phyloP scores from a whole-genome alignment of 345 rosid species.

The Tarenaya hassleriana region DNA sequence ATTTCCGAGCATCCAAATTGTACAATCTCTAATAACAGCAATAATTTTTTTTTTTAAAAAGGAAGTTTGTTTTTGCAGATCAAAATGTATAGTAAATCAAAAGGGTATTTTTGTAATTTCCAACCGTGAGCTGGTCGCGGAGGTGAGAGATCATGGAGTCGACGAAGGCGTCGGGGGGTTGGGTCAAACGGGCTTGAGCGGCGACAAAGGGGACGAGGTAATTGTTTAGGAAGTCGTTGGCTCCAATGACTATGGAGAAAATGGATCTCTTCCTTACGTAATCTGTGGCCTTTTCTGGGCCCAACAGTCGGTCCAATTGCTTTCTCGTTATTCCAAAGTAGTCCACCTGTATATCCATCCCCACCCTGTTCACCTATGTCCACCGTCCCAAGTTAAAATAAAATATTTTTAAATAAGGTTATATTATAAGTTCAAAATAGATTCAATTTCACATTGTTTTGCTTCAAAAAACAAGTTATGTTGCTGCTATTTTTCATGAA shows the following conservation, averaged over 20 bases:
- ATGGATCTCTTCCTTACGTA: constrained; percentile 45
- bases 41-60: too few species aligned
- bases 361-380: constrained; percentile 64
- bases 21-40: constrained; percentile 61
- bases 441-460: too few species aligned
- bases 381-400: too few species aligned
- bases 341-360: constrained; percentile 84
- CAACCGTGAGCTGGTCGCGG: constrained; percentile 53
- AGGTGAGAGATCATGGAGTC: constrained; percentile 67
- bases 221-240: constrained; percentile 89
- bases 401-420: too few species aligned
- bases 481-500: too few species aligned
- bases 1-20: constrained; percentile 68
- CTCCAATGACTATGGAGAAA: constrained; percentile 73
- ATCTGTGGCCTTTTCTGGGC: constrained; percentile 60
- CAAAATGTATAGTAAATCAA: neutral
- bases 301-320: constrained; percentile 58
- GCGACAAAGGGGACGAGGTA: constrained; percentile 82
- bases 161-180: constrained; percentile 64
- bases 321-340: constrained; percentile 65
- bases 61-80: too few species aligned
- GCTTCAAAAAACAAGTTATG: neutral
- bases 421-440: too few species aligned
- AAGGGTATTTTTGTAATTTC: neutral
- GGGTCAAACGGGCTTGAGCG: constrained; percentile 53